Percentiles rank a stretch among this genome's conserved stretches.
These are phyloP conservation scores for Boletus rubroflammeus DNA, from an alignment of 768 basidiomycete species.

Conservation along the genomic window DNA sequence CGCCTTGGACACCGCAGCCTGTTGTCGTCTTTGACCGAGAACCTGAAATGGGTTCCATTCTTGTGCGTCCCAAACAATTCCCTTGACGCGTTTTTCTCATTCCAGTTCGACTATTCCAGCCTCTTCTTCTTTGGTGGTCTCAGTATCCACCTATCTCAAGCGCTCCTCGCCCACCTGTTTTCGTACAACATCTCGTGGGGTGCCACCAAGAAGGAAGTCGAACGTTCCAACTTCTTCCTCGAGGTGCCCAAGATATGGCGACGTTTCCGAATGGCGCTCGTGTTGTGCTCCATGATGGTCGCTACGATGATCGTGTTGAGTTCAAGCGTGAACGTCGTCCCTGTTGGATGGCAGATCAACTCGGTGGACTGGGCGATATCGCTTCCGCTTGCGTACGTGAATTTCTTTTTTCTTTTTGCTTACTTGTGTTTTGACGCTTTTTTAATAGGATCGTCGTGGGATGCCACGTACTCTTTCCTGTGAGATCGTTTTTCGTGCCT, in stretches of 20 bases:
- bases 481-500: constrained; percentile 31
- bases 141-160: constrained; percentile 48
- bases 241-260: constrained; percentile 82
- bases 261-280: constrained; percentile 67
- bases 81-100: not conserved
- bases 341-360: constrained; percentile 65
- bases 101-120: constrained; percentile 6
- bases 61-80: constrained; percentile 24
- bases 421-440: no score
- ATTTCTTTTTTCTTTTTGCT: no score
- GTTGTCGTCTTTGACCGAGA: constrained; percentile 23
- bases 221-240: constrained; percentile 87
- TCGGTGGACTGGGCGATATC: constrained; percentile 65
- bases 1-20: constrained; percentile 49
- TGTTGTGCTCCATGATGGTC: constrained; percentile 48
- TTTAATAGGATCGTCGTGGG: constrained; percentile 51
- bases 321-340: constrained; percentile 41
- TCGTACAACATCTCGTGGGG: constrained; percentile 60
- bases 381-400: constrained; percentile 62
- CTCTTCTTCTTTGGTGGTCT: constrained; percentile 58
- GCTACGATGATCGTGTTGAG: constrained; percentile 57
- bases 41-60: constrained; percentile 34
- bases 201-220: constrained; percentile 76
- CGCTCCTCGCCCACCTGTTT: constrained; percentile 53
- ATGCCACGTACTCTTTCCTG: constrained; percentile 74